Evolutionary conservation across 2,329 filamentous ascomycete genomes (phyloP).

Genomic region (Phialophora chinensis): DNA sequence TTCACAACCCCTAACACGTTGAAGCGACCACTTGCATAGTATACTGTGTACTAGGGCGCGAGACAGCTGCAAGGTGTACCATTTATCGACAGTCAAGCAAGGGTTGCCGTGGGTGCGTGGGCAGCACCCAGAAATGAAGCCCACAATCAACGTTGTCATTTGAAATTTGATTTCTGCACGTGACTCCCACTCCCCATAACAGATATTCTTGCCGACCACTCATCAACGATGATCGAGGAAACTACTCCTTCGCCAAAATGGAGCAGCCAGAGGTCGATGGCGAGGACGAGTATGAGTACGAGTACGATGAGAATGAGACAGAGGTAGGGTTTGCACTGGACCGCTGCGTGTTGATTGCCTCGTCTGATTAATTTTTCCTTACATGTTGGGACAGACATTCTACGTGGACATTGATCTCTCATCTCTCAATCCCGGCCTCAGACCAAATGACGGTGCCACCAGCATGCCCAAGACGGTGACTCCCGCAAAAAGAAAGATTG

Average conservation of each 20-base stretch:
- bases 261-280: slow-evolving; percentile 41
- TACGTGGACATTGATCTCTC: slow-evolving; percentile 67
- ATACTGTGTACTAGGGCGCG: not conserved
- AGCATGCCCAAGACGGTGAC: slow-evolving; percentile 4
- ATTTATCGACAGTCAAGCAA: not conserved
- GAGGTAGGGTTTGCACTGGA: slow-evolving; percentile 51
- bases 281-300: slow-evolving; percentile 62
- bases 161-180: not conserved
- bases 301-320: slow-evolving; percentile 60
- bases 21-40: not conserved
- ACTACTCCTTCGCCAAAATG: slow-evolving; percentile 5
- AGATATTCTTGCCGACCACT: not conserved
- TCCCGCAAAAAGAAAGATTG: slow-evolving; percentile 26
- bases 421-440: slow-evolving; percentile 49
- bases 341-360: not conserved
- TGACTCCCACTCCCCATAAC: not conserved
- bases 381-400: slow-evolving; percentile 53
- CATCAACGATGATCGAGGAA: not conserved
- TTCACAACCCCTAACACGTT: not conserved
- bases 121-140: not conserved
- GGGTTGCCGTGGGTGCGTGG: not conserved
- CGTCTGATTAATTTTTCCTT: slow-evolving; percentile 19
- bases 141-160: slow-evolving; percentile 3
- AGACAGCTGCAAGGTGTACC: not conserved
- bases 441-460: slow-evolving; percentile 30